phyloP scores from a whole-genome alignment of 2,329 filamentous ascomycete genomes.

The Periconia digitata region DNA sequence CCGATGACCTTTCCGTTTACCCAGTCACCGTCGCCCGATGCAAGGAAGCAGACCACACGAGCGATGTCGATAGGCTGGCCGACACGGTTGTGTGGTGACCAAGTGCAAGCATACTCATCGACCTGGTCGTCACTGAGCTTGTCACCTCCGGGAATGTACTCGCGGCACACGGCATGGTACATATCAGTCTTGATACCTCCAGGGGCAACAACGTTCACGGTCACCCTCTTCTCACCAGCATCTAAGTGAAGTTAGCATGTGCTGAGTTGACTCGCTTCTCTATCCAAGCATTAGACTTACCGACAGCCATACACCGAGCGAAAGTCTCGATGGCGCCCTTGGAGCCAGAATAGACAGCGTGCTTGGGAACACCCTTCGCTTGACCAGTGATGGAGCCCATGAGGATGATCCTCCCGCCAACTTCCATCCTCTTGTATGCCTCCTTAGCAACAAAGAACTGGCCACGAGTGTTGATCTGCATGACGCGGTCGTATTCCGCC shows the following conservation, averaged over 20 bases:
- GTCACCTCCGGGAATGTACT: constrained; percentile 62
- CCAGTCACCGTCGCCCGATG: constrained; percentile 60
- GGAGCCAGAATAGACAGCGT: constrained; percentile 56
- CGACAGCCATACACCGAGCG: constrained; percentile 56
- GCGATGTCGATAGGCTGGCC: constrained; percentile 70
- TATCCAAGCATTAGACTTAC: constrained; percentile 22
- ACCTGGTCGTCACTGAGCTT: constrained; percentile 60
- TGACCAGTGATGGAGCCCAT: constrained; percentile 61
- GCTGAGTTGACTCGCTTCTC: background rate
- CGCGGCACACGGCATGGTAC: constrained; percentile 65
- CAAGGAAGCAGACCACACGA: constrained; percentile 63
- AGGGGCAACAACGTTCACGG: constrained; percentile 62
- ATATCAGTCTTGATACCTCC: constrained; percentile 60
- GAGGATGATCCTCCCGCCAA: constrained; percentile 56
- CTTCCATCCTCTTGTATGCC: constrained; percentile 56
- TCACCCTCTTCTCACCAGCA: constrained; percentile 57
- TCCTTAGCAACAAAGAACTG: constrained; percentile 65
- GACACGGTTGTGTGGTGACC: constrained; percentile 66
- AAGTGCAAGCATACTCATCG: constrained; percentile 64
- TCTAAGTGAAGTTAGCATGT: constrained; percentile 35
- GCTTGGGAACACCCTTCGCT: constrained; percentile 58
- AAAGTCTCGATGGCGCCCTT: constrained; percentile 59
- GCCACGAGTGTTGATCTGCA: constrained; percentile 63
- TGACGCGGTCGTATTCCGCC: constrained; percentile 61
- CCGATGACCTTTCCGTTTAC: constrained; percentile 58